A percentile compares a stretch with the other conserved stretches of the same genome.
These are phyloP conservation scores for Diaporthe citriasiana DNA, from an alignment of 2,329 filamentous ascomycete species.

Conservation along the genomic window DNA sequence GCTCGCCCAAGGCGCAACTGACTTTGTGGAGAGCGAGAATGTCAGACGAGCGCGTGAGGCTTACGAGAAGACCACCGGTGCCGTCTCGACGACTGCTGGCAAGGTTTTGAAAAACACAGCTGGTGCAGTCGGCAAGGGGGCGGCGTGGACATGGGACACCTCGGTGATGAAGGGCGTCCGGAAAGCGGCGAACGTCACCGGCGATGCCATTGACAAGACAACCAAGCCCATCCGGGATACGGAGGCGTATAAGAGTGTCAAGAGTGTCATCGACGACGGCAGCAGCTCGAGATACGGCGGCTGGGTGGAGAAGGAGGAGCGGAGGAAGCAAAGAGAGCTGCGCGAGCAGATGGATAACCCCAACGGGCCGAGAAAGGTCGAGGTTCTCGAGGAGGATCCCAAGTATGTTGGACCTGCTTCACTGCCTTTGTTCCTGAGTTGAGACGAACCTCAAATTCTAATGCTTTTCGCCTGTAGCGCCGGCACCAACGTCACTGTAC, in stretches of 20 bases:
- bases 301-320: slow-evolving; percentile 97
- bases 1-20: slow-evolving; percentile 87
- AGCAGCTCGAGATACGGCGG: slow-evolving; percentile 96
- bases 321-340: slow-evolving; percentile 81
- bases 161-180: slow-evolving; percentile 91
- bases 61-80: slow-evolving; percentile 88
- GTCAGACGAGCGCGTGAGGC: slow-evolving; percentile 88
- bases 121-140: slow-evolving; percentile 88
- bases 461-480: slow-evolving; percentile 69
- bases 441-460: slow-evolving; percentile 51
- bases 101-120: slow-evolving; percentile 89
- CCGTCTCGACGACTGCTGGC: slow-evolving; percentile 82
- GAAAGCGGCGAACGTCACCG: slow-evolving; percentile 87
- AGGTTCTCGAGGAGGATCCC: slow-evolving; percentile 85
- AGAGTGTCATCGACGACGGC: slow-evolving; percentile 96
- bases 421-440: slow-evolving; percentile 40
- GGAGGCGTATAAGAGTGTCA: slow-evolving; percentile 94
- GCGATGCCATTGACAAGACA: slow-evolving; percentile 90
- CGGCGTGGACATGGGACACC: slow-evolving; percentile 98
- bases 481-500: slow-evolving; percentile 92
- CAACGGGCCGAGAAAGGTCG: slow-evolving; percentile 61
- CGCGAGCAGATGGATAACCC: slow-evolving; percentile 71
- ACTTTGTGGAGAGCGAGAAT: slow-evolving; percentile 93
- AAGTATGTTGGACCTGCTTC: slow-evolving; percentile 72
- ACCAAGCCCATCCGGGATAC: slow-evolving; percentile 95